Evolutionary conservation across 495 filamentous ascomycete genomes (phyloP), one percentile per base, ranked within the genome.

Genomic region (Neurospora sublineolata): DNA sequence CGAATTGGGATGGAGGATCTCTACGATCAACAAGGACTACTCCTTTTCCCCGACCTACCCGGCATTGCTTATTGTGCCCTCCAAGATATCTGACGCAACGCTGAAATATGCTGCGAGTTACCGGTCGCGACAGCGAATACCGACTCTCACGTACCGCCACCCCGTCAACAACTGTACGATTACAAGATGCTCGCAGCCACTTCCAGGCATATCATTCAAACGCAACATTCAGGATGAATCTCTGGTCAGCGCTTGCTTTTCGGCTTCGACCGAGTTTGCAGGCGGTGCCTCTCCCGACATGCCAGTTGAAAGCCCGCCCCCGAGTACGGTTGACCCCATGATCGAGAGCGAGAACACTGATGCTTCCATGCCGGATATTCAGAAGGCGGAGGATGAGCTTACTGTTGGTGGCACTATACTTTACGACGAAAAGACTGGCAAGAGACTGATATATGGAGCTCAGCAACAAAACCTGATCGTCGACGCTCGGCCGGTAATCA

Each of bases 111-210:
- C 94, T 12, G 92, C 92, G 72, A 85, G 86, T 72, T 98, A 94
- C 81, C 90, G 95, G 40, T 98, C 95, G 0, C 87, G 93, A 68
- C 88, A 89, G 67, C 88, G 95, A 71, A 92, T 99, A 81, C 95
- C 95, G 20, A 91, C 89, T 10, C 83, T 98, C 41, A 92, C 92
- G 38, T 99, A 99, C 78, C 87, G 97, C 12, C 95, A 99, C 80
- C 93, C 95, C 2, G 86, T 98, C 72, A 99, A 98, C 80, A 97
- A 96, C 79, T 97, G 95, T 79, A 94, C 94, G 36, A 98, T 99
- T 73, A 97, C 94, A 4, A 86, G 95, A 73, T 96, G 94, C 77
- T 95, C 96, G 4, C 95, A 99, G 80, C 95, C 95, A 3, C 82
- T 97, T 71, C 91, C 94, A 20, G 95, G 95, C 4, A 88, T 98